Percentiles rank a stretch among this genome's conserved stretches.
Evolutionary conservation across 352 stramenopile genomes (phyloP).

Genomic region (Globisporangium parvum): DNA sequence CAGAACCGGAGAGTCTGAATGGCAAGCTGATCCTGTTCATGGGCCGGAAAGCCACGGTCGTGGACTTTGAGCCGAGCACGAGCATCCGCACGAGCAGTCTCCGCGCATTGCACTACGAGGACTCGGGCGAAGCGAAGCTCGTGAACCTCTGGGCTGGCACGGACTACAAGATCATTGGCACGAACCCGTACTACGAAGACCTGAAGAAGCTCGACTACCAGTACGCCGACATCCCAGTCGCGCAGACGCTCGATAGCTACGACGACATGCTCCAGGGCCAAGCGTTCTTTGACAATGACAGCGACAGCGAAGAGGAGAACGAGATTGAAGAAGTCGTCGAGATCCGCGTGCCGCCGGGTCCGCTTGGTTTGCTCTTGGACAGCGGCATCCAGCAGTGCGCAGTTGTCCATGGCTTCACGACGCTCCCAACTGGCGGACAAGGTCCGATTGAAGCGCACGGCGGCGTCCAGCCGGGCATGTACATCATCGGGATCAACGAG

Average conservation of each 20-base stretch:
- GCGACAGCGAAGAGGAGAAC: constrained; percentile 70
- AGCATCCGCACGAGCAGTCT: constrained; percentile 69
- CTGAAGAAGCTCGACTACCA: constrained; percentile 66
- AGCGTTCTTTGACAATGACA: constrained; percentile 80
- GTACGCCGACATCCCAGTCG: constrained; percentile 55
- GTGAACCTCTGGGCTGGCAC: constrained; percentile 80
- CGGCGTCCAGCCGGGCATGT: constrained; percentile 69
- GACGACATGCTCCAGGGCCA: constrained; percentile 65
- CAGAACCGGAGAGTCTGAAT: constrained; percentile 76
- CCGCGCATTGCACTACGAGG: constrained; percentile 75
- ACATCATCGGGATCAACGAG: constrained; percentile 86
- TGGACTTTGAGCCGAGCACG: constrained; percentile 77
- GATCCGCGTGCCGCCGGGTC: constrained; percentile 61
- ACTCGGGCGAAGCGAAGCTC: constrained; percentile 64
- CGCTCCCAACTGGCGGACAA: constrained; percentile 46
- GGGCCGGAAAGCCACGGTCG: constrained; percentile 64
- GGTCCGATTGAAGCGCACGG: constrained; percentile 61
- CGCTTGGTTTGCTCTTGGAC: constrained; percentile 68
- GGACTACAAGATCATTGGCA: constrained; percentile 75
- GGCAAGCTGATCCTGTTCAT: constrained; percentile 66
- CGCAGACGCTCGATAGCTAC: constrained; percentile 29
- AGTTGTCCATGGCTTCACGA: constrained; percentile 78
- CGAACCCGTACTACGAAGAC: constrained; percentile 68
- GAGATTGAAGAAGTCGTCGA: constrained; percentile 77
- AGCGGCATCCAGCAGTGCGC: constrained; percentile 74